These are phyloP conservation scores for Amphichorda felina DNA, from an alignment of 2,329 filamentous ascomycete species.

Conservation along the genomic window DNA sequence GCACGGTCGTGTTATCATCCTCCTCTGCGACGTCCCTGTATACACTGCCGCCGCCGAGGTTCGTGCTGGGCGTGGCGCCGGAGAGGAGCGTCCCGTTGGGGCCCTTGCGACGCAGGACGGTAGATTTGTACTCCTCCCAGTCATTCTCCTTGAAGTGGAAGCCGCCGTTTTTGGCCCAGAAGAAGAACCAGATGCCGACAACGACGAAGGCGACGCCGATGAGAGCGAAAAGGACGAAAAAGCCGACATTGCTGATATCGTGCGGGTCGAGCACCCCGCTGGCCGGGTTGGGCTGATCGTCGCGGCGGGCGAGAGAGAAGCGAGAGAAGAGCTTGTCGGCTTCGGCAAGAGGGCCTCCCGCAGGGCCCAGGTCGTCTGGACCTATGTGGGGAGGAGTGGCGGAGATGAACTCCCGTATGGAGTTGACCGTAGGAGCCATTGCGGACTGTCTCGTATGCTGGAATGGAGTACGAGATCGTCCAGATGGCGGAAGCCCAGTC, in stretches of 20 bases:
- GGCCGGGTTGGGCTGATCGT: conserved; percentile 25
- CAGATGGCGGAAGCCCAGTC: background rate
- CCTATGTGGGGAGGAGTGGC: conserved; percentile 1
- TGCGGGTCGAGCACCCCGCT: conserved; percentile 39
- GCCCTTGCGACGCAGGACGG: conserved; percentile 77
- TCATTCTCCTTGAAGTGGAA: conserved; percentile 78
- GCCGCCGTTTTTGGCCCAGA: conserved; percentile 93
- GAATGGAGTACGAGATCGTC: background rate
- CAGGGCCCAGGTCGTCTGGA: conserved; percentile 13
- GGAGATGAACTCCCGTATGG: conserved; percentile 17
- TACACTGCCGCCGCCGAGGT: conserved; percentile 78
- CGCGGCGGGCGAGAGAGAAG: conserved; percentile 11
- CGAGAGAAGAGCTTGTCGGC: conserved; percentile 29
- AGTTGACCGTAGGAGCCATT: conserved; percentile 29
- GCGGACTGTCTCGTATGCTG: conserved; percentile 3
- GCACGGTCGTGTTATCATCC: conserved; percentile 22
- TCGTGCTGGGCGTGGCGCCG: conserved; percentile 70
- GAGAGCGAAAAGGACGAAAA: conserved; percentile 78
- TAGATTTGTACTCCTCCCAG: conserved; percentile 98
- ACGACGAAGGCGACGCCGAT: conserved; percentile 68
- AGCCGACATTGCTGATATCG: conserved; percentile 53
- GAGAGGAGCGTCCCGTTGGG: conserved; percentile 80
- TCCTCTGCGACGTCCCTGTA: conserved; percentile 58
- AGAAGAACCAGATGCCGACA: conserved; percentile 90
- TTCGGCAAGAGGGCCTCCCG: conserved; percentile 26